phyloP scores from a whole-genome alignment of 2,329 filamentous ascomycete genomes.

The Gremmenia infestans region DNA sequence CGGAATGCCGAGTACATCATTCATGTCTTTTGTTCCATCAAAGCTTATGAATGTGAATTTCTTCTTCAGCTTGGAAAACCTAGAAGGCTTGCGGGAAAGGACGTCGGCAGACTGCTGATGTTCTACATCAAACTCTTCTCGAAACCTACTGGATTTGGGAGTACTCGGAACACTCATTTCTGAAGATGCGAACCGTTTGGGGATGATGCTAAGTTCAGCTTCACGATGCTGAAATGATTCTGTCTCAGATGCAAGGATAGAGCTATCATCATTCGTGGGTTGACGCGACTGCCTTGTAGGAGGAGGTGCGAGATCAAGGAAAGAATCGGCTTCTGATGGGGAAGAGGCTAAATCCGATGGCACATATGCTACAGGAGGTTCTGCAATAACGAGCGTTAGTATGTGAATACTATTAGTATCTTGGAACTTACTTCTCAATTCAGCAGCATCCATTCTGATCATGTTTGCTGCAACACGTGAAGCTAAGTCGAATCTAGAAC shows the following conservation, averaged over 20 bases:
- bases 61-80: conserved; percentile 12
- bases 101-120: neutral
- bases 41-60: conserved; percentile 11
- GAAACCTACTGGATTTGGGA: conserved; percentile 28
- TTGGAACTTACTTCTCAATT: conserved; percentile 4
- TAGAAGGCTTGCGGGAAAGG: conserved; percentile 12
- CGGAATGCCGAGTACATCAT: conserved; percentile 19
- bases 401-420: neutral
- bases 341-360: neutral
- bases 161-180: conserved; percentile 17
- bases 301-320: conserved; percentile 12
- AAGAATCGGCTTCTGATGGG: conserved; percentile 13
- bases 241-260: conserved; percentile 25
- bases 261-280: conserved; percentile 21
- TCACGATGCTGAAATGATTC: conserved; percentile 26
- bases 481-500: conserved; percentile 19
- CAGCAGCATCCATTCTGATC: conserved; percentile 1
- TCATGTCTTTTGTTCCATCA: conserved; percentile 18
- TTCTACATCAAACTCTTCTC: conserved; percentile 26
- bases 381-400: neutral
- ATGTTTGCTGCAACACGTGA: conserved; percentile 9
- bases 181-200: conserved; percentile 22
- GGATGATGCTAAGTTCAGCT: conserved; percentile 21
- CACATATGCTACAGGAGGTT: neutral
- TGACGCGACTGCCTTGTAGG: conserved; percentile 10